Conservation (phyloP, 805 yeast species). For the Starmerella apis region DNA sequence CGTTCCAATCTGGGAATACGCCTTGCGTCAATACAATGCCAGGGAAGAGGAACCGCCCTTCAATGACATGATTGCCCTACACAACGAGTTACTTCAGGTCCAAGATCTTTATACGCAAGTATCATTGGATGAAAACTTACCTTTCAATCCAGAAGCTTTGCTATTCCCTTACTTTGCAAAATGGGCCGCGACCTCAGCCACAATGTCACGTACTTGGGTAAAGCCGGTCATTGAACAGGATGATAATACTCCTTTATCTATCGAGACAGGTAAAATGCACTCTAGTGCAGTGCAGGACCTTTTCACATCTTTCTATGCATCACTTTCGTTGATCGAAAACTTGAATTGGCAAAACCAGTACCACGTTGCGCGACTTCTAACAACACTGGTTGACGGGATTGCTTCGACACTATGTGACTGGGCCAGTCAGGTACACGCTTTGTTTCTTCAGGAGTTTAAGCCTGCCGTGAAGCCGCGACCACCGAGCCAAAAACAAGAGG, state of each 20-base stretch:
- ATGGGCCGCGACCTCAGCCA: constrained; percentile 39
- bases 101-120: constrained; percentile 45
- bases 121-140: constrained; percentile 35
- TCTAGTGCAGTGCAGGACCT: constrained; percentile 61
- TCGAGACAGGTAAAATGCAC: constrained; percentile 30
- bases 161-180: constrained; percentile 41
- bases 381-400: constrained; percentile 50
- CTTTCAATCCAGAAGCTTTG: constrained; percentile 46
- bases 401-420: constrained; percentile 51
- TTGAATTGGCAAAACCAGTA: constrained; percentile 57
- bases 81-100: constrained; percentile 44
- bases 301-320: constrained; percentile 51
- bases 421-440: constrained; percentile 30
- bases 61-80: constrained; percentile 50
- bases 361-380: constrained; percentile 53
- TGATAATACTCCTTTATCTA: constrained; percentile 43
- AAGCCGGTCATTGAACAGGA: constrained; percentile 50
- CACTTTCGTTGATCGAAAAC: constrained; percentile 45
- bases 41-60: constrained; percentile 32
- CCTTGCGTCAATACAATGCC: constrained; percentile 24
- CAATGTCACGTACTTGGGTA: constrained; percentile 41
- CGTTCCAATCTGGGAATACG: constrained; percentile 29
- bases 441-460: constrained; percentile 19
- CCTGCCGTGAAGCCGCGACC: neutral
- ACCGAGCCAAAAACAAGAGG: constrained; percentile 21